These are phyloP conservation scores for Mycotypha africana DNA, from an alignment of 371 early-diverging fungal genomes.

Conservation along the genomic window DNA sequence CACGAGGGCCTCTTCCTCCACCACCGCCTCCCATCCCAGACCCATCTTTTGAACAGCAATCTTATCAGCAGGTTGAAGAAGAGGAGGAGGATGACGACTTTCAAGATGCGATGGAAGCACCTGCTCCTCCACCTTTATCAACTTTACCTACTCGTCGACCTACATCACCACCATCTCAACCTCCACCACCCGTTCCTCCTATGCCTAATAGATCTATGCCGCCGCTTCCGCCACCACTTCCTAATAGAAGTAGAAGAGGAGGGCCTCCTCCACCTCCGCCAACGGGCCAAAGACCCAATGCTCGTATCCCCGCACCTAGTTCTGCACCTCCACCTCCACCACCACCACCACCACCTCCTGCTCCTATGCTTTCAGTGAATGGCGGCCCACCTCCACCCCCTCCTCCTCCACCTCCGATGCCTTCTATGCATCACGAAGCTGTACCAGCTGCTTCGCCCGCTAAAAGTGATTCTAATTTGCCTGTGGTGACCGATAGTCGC, in stretches of 20 bases:
- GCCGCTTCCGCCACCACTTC: conserved; percentile 32
- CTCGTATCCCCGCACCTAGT: conserved; percentile 12
- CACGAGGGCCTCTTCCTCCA: neutral
- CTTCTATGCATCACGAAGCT: conserved; percentile 3
- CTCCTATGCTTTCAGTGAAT: conserved; percentile 9
- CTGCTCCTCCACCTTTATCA: conserved; percentile 19
- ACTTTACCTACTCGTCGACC: conserved; percentile 2
- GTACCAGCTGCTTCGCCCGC: conserved; percentile 11
- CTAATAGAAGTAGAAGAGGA: conserved; percentile 20
- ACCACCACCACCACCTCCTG: conserved; percentile 17
- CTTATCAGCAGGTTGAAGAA: neutral
- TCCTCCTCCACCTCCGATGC: conserved; percentile 13
- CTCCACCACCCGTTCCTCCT: conserved; percentile 18
- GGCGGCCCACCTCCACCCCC: conserved; percentile 16
- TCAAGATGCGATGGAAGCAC: conserved; percentile 20
- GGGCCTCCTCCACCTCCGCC: conserved; percentile 25
- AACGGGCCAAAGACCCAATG: conserved; percentile 8
- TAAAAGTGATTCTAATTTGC: conserved; percentile 7
- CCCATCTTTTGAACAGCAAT: too few species aligned
- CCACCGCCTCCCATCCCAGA: too few species aligned
- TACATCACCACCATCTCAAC: conserved; percentile 6
- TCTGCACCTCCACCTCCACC: conserved; percentile 2
- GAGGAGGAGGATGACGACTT: conserved; percentile 14
- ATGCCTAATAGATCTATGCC: conserved; percentile 16
- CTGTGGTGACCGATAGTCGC: conserved; percentile 16